These are phyloP conservation scores for Sugiyamaella japonica DNA, from an alignment of 1,139 yeast genomes.

Conservation along the genomic window DNA sequence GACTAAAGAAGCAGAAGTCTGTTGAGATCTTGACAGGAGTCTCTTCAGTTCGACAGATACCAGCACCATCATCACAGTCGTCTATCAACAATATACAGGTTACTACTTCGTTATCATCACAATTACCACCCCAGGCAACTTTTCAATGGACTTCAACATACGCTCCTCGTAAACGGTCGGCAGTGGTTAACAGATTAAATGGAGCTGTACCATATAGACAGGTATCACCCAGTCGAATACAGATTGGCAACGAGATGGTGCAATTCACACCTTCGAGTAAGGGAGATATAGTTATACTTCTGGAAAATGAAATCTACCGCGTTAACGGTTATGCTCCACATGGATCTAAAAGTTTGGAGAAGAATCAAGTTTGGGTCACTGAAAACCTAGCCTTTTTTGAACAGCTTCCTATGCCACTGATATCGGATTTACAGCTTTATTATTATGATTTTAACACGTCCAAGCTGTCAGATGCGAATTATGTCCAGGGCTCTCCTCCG, in stretches of 20 bases:
- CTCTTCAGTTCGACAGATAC: not conserved
- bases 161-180: not conserved
- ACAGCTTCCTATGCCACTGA: conserved; percentile 1
- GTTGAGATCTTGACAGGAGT: not conserved
- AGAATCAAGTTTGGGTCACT: conserved; percentile 5
- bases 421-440: not conserved
- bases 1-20: not conserved
- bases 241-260: conserved; percentile 2
- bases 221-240: not conserved
- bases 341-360: not conserved
- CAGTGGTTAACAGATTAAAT: not conserved
- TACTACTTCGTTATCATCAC: not conserved
- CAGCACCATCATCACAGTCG: not conserved
- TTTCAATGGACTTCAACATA: not conserved
- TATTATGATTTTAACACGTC: conserved; percentile 8
- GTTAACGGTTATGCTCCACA: not conserved
- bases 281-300: not conserved
- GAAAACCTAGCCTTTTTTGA: not conserved
- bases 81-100: not conserved
- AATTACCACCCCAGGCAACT: not conserved
- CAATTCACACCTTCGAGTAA: conserved; percentile 1
- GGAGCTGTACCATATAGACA: not conserved
- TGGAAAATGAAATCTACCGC: not conserved
- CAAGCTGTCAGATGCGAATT: not conserved
- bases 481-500: conserved; percentile 4